Percentiles rank a stretch among this genome's conserved stretches.
phyloP scores from a whole-genome alignment of 345 rosid genomes.

The Eucalyptus rudis region DNA sequence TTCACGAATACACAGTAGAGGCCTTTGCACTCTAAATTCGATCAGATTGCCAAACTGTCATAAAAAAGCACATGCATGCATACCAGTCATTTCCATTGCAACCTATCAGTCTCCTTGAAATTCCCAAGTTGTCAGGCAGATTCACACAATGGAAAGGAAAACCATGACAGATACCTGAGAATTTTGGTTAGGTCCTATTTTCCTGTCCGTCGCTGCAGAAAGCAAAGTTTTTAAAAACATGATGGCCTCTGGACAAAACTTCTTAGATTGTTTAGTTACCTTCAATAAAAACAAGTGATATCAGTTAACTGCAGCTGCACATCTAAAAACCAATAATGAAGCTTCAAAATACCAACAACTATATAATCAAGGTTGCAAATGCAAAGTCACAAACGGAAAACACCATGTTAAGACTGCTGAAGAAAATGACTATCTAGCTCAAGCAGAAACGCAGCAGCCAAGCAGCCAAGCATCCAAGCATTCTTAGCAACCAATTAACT shows the following conservation, averaged over 20 bases:
- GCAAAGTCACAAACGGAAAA: neutral
- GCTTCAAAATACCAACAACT: neutral
- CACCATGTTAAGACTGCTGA: neutral
- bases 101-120: neutral
- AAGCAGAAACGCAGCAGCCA: neutral
- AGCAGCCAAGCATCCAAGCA: neutral
- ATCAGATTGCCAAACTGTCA: constrained; percentile 52
- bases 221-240: constrained; percentile 50
- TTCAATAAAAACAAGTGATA: constrained; percentile 1
- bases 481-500: neutral
- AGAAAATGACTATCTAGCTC: neutral
- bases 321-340: neutral
- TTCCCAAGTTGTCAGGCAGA: neutral
- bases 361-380: neutral
- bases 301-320: neutral
- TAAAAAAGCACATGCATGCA: neutral
- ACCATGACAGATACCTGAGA: constrained; percentile 34
- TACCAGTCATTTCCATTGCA: neutral
- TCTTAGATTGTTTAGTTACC: constrained; percentile 59
- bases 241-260: constrained; percentile 82
- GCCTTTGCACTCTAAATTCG: constrained; percentile 46
- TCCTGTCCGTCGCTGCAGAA: constrained; percentile 40
- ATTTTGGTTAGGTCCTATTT: constrained; percentile 19
- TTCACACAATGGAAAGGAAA: neutral
- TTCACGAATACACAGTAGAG: constrained; percentile 2